A percentile compares a stretch with the other conserved stretches of the same genome.
Conservation (phyloP, 2,329 filamentous ascomycete genomes). For the Pyrenochaeta sp. region DNA sequence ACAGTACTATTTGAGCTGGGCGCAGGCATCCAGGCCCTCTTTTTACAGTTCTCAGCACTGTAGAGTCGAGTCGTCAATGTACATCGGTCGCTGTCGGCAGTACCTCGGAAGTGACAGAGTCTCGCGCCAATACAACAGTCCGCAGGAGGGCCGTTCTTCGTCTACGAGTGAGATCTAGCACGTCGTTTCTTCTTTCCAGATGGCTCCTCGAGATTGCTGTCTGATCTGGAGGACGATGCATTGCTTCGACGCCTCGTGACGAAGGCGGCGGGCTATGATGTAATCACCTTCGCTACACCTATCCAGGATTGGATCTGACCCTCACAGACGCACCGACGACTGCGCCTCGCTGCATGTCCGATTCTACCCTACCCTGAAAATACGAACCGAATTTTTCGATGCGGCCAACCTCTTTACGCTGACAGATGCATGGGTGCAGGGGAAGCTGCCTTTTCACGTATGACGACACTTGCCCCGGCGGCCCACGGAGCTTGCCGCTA, state of each 20-base stretch:
- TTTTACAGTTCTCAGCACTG: conserved; percentile 30
- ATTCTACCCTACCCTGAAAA: conserved; percentile 12
- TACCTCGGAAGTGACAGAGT: conserved; percentile 33
- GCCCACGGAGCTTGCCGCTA: conserved; percentile 16
- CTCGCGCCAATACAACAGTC: conserved; percentile 28
- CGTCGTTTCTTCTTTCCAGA: conserved; percentile 22
- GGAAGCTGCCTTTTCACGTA: conserved; percentile 14
- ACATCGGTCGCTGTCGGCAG: conserved; percentile 30
- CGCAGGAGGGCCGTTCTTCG: conserved; percentile 46
- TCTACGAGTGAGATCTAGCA: conserved; percentile 27
- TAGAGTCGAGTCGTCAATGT: conserved; percentile 12
- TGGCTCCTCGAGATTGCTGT: conserved; percentile 6
- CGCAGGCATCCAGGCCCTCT: conserved; percentile 26
- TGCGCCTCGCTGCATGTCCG: conserved; percentile 20
- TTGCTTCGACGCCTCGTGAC: conserved; percentile 19
- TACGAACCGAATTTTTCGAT: conserved; percentile 15
- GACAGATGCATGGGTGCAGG: conserved; percentile 14
- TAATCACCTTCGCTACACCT: conserved; percentile 23
- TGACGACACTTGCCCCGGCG: conserved; percentile 20
- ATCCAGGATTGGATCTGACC: conserved; percentile 12
- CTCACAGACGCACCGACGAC: conserved; percentile 14
- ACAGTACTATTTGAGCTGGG: conserved; percentile 18
- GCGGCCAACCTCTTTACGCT: conserved; percentile 10
- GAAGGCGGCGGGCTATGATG: conserved; percentile 22
- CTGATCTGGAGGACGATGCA: conserved; percentile 9